A percentile compares a stretch with the other conserved stretches of the same genome.
phyloP scores from a whole-genome alignment of 2,329 filamentous ascomycete species.

The Colletotrichum truncatum region DNA sequence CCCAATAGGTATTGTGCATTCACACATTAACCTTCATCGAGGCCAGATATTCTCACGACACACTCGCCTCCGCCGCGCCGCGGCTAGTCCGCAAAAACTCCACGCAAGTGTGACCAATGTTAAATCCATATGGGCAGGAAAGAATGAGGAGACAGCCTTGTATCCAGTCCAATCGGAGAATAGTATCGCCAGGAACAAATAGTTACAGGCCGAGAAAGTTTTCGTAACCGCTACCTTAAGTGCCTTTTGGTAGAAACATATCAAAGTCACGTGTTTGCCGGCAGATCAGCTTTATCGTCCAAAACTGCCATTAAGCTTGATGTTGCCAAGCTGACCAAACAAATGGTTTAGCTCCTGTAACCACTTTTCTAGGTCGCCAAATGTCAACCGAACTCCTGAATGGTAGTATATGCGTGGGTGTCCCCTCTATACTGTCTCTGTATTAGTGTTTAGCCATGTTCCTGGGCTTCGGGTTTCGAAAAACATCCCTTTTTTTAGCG shows the following conservation, averaged over 20 bases:
- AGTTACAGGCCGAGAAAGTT: neutral
- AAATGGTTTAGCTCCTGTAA: neutral
- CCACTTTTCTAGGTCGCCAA: neutral
- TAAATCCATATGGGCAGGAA: neutral
- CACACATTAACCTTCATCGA: no score
- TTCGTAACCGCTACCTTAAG: neutral
- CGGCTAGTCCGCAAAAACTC: neutral
- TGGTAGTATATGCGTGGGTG: neutral
- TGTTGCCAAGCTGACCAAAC: neutral
- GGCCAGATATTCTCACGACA: no score
- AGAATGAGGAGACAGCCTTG: constrained; percentile 4
- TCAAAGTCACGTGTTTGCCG: neutral
- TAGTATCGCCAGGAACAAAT: neutral
- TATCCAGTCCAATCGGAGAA: constrained; percentile 1
- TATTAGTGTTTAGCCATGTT: neutral
- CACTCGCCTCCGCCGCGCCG: no score
- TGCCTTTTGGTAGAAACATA: constrained; percentile 6
- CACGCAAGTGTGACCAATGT: neutral
- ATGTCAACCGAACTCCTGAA: neutral
- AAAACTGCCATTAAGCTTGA: neutral
- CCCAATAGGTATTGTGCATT: neutral
- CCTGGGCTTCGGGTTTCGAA: neutral
- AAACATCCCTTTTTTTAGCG: neutral
- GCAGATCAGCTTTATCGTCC: constrained; percentile 8
- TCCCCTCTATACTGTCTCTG: neutral